A percentile compares a stretch with the other conserved stretches of the same genome.
Conservation (phyloP, 345 rosid species). For the Erysimum cheiranthoides region DNA sequence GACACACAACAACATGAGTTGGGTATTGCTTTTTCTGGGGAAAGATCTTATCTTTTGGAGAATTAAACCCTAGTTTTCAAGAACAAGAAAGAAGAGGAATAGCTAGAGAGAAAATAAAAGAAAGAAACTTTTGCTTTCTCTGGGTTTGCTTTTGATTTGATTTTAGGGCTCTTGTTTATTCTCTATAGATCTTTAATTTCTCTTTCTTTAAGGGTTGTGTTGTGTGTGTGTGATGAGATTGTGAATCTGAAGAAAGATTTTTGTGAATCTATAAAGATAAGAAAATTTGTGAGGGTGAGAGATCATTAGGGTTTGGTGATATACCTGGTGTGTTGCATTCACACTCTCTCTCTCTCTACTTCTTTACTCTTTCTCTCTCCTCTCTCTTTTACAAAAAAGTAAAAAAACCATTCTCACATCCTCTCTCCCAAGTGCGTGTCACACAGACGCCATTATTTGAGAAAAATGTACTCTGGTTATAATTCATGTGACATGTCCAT, state of each 20-base stretch:
- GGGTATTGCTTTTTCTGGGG: slow-evolving; percentile 32
- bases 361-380: slow-evolving; percentile 28
- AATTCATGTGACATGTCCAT: slow-evolving; percentile 13
- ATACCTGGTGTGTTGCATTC: slow-evolving; percentile 51
- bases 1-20: slow-evolving; percentile 43
- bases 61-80: slow-evolving; percentile 44
- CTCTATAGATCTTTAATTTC: slow-evolving; percentile 42
- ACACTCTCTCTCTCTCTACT: slow-evolving; percentile 26
- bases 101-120: slow-evolving; percentile 16
- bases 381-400: not conserved
- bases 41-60: slow-evolving; percentile 45
- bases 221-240: slow-evolving; percentile 28
- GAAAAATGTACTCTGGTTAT: not conserved
- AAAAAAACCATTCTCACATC: not conserved
- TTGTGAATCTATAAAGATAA: slow-evolving; percentile 44
- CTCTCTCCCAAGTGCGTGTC: slow-evolving; percentile 32
- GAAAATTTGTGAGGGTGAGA: slow-evolving; percentile 46
- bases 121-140: slow-evolving; percentile 38
- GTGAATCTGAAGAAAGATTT: slow-evolving; percentile 43
- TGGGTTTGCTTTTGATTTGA: slow-evolving; percentile 28
- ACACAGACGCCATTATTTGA: slow-evolving; percentile 9
- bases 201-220: slow-evolving; percentile 20
- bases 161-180: slow-evolving; percentile 39
- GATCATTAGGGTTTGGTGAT: slow-evolving; percentile 57
- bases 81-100: slow-evolving; percentile 33